phyloP scores from a whole-genome alignment of 2,329 filamentous ascomycete genomes.

The Talaromyces sp. region DNA sequence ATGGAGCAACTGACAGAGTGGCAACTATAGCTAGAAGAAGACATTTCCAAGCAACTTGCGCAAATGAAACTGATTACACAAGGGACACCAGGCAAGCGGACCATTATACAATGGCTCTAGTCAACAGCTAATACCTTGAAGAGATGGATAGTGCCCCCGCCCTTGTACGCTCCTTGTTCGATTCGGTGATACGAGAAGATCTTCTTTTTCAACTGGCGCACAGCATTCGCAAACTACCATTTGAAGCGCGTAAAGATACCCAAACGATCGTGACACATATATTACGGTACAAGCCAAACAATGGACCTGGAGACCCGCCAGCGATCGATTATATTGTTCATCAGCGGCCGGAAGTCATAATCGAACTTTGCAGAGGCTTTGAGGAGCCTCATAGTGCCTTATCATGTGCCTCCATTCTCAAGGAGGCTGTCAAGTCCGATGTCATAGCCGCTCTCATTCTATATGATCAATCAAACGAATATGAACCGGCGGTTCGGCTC shows the following conservation, averaged over 20 bases:
- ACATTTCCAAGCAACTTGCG: conserved; percentile 76
- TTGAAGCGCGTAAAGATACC: conserved; percentile 93
- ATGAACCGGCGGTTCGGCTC: conserved; percentile 71
- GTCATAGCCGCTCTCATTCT: conserved; percentile 85
- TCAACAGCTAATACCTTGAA: conserved; percentile 38
- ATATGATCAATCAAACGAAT: conserved; percentile 79
- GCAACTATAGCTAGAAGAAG: conserved; percentile 67
- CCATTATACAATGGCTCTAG: conserved; percentile 15
- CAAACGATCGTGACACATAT: conserved; percentile 95
- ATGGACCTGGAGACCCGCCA: conserved; percentile 70
- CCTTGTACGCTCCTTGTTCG: conserved; percentile 81
- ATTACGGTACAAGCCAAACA: conserved; percentile 76
- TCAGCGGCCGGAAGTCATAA: conserved; percentile 78
- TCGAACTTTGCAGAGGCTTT: conserved; percentile 85
- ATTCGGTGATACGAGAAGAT: conserved; percentile 82
- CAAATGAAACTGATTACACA: conserved; percentile 94
- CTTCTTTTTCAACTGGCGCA: conserved; percentile 79
- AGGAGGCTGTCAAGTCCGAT: conserved; percentile 88
- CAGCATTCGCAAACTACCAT: conserved; percentile 80
- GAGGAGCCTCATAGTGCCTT: conserved; percentile 87
- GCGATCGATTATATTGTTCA: conserved; percentile 87
- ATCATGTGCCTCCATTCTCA: conserved; percentile 81
- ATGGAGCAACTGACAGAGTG: conserved; percentile 1
- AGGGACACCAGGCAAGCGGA: conserved; percentile 72
- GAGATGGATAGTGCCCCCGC: conserved; percentile 84